phyloP scores from a whole-genome alignment of 345 rosid genomes.

The Arabidopsis suecica region DNA sequence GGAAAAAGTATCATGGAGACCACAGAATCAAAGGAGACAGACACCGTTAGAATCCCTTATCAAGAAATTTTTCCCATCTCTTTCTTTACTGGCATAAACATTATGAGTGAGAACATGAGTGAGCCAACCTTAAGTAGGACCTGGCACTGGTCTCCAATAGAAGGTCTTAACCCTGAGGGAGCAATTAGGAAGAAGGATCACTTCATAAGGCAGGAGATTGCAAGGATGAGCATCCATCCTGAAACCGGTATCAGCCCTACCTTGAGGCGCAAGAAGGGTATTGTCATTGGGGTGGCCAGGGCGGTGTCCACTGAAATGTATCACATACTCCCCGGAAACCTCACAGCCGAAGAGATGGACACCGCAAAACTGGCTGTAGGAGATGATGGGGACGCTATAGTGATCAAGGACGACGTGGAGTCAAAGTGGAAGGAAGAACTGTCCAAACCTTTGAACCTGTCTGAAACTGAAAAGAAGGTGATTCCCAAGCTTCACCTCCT shows the following conservation, averaged over 20 bases:
- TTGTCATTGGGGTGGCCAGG: neutral
- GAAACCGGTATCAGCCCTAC: neutral
- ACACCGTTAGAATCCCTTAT: neutral
- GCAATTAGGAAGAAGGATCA: neutral
- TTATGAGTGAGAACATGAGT: too few relatives aligned
- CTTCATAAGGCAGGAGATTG: neutral
- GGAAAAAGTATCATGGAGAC: neutral
- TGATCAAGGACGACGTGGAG: neutral
- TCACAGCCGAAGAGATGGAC: neutral
- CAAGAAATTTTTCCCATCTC: too few relatives aligned
- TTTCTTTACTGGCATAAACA: too few relatives aligned
- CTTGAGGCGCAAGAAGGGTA: neutral
- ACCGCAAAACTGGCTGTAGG: neutral
- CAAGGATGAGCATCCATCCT: neutral
- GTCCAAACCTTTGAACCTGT: neutral
- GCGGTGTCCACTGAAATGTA: neutral
- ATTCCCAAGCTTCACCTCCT: too few relatives aligned
- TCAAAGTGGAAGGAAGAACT: neutral
- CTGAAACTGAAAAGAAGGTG: neutral
- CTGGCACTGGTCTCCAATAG: neutral
- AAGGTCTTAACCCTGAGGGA: neutral
- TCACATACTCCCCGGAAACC: neutral
- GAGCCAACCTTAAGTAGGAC: neutral
- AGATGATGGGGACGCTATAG: neutral
- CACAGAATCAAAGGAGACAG: neutral